phyloP scores from a whole-genome alignment of 306 rosid genomes.

The Quercus variabilis region DNA sequence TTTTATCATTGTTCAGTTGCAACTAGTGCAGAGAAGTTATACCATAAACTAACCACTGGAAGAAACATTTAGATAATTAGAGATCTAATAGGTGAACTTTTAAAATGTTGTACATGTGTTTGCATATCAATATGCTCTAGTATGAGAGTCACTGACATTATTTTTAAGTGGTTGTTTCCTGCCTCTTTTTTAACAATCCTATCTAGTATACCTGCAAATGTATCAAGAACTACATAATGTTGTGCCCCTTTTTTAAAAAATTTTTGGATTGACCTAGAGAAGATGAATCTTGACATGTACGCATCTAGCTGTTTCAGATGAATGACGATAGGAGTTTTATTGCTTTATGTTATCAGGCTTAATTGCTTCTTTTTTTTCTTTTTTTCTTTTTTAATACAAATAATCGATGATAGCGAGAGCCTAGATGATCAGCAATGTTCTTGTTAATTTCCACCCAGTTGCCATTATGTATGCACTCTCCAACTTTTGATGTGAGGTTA shows the following conservation, averaged over 20 bases:
- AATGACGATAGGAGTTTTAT: neutral
- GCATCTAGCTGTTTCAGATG: neutral
- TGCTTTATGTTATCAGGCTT: neutral
- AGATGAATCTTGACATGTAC: neutral
- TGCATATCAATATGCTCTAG: conserved; percentile 4
- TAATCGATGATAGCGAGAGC: neutral
- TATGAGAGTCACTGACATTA: neutral
- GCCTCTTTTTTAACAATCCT: neutral
- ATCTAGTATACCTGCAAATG: neutral
- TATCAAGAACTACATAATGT: neutral
- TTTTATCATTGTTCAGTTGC: neutral
- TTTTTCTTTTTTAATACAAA: neutral
- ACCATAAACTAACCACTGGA: neutral
- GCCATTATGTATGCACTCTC: neutral
- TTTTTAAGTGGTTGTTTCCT: neutral
- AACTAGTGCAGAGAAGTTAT: conserved; percentile 6
- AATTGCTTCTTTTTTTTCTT: neutral
- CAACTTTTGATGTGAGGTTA: neutral
- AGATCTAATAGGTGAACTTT: neutral
- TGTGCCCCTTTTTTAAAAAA: neutral
- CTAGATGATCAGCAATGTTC: neutral
- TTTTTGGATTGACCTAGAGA: neutral
- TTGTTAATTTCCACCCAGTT: neutral
- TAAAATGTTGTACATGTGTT: neutral
- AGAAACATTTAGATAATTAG: neutral